Evolutionary conservation across 192 early-diverging fungal genomes (phyloP).

Genomic region (Piromyces sp.): DNA sequence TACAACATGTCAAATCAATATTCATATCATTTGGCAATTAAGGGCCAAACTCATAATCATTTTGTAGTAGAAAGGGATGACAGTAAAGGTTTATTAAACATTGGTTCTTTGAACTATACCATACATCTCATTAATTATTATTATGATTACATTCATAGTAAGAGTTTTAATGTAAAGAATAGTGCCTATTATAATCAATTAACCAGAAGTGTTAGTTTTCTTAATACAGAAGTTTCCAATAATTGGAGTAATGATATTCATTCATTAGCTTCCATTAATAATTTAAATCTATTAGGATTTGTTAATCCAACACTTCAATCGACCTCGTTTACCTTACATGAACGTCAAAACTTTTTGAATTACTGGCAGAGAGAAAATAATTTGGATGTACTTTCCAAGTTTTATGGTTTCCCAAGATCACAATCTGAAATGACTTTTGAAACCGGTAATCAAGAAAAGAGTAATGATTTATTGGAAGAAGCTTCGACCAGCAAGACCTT

Average conservation of each 20-base stretch:
- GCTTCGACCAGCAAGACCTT: too few relatives aligned
- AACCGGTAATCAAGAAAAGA: too few relatives aligned
- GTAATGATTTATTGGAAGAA: too few relatives aligned
- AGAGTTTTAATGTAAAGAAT: not conserved
- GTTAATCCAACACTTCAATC: too few relatives aligned
- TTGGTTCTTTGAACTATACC: not conserved
- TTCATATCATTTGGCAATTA: not conserved
- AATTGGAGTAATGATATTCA: not conserved
- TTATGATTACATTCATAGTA: not conserved
- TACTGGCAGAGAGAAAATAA: too few relatives aligned
- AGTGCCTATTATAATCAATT: not conserved
- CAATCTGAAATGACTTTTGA: too few relatives aligned
- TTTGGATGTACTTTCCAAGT: too few relatives aligned
- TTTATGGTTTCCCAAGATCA: too few relatives aligned
- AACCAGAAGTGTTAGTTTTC: not conserved
- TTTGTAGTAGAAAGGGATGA: not conserved
- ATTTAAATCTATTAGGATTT: not conserved
- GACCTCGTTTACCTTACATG: too few relatives aligned
- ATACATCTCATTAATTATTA: not conserved
- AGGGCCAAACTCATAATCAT: not conserved
- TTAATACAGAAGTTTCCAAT: not conserved
- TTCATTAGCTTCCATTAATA: not conserved
- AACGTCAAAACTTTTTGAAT: too few relatives aligned
- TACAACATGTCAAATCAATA: not conserved
- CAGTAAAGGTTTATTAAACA: not conserved